Evolutionary conservation across 1,139 yeast genomes (phyloP), one percentile per base, ranked within the genome.

Genomic region (Geotrichum carabidarum): DNA sequence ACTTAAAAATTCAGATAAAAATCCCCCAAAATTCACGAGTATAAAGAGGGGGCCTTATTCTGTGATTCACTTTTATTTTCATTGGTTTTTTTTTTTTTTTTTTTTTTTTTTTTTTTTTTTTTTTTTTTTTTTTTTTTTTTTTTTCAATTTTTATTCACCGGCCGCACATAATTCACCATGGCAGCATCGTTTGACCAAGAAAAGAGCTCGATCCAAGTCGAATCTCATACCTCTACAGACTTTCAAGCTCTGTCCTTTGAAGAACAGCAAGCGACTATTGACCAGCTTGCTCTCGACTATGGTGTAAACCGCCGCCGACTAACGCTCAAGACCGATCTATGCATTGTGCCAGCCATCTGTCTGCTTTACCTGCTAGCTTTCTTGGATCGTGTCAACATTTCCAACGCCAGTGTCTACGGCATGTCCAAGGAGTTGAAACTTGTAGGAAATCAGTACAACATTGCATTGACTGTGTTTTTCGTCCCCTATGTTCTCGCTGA

Each of bases 361-460:
- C 68, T 84, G 44, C 74, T 85, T 45, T 84, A 85, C 63, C 79
- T 85, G 63, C 74, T 84, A 60, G 81, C 88, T 0, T 85, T 84
- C 61, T 72, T 84, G 65, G 91, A 84, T 66, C 74, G 90, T 65
- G 88, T 84, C 53, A 85, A 84, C 66, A 83, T 85, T 56, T 81
- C 89, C 41, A 85, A 85, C 65, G 93, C 93, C 18, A 80, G 80
- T 59, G 76, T 83, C 56, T 83, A 84, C 60, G 90, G 90, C 9
- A 72, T 85, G 70, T 71, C 77, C 31, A 68, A 65, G 6, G 84
- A 81, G 51, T 71, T 84, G 50, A 62, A 71, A 30, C 73, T 85
- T 56, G 68, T 70, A 1, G 84, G 86, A 3, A 75, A 76, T 61
- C 85, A 84, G 65, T 85, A 78, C 71, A 82, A 83, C 63, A 77